phyloP scores from a whole-genome alignment of 192 early-diverging fungal genomes.

The Entophlyctis luteolus region DNA sequence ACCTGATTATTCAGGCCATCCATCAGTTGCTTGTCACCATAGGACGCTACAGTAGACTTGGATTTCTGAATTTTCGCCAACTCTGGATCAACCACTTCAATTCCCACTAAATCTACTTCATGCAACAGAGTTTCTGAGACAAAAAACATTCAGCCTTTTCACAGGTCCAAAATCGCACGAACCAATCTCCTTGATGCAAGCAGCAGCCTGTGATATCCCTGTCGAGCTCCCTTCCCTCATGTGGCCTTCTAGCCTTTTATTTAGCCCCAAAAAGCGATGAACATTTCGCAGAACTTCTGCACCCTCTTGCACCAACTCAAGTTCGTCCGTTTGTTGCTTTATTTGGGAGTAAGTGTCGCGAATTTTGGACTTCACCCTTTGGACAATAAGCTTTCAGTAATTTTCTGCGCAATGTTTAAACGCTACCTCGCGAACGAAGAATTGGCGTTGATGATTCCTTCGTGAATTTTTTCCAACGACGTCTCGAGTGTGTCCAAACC shows the following conservation, averaged over 20 bases:
- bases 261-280: slow-evolving; percentile 58
- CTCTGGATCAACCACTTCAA: slow-evolving; percentile 61
- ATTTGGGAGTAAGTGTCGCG: slow-evolving; percentile 58
- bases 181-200: slow-evolving; percentile 19
- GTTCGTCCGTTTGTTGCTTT: slow-evolving; percentile 54
- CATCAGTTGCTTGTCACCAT: slow-evolving; percentile 43
- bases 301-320: slow-evolving; percentile 59
- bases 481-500: slow-evolving; percentile 61
- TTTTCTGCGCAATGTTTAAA: neutral
- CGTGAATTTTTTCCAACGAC: slow-evolving; percentile 48
- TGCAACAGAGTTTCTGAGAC: slow-evolving; percentile 45
- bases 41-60: slow-evolving; percentile 39
- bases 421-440: slow-evolving; percentile 52
- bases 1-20: slow-evolving; percentile 38
- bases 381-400: neutral
- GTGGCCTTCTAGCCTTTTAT: slow-evolving; percentile 55
- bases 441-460: slow-evolving; percentile 52
- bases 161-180: neutral
- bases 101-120: slow-evolving; percentile 62
- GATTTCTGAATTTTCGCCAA: slow-evolving; percentile 42
- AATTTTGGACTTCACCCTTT: slow-evolving; percentile 57
- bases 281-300: slow-evolving; percentile 59
- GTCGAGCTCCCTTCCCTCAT: neutral
- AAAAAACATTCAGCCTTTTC: neutral
- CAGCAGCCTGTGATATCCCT: slow-evolving; percentile 5